Percentiles rank a stretch among this genome's conserved stretches.
These are phyloP conservation scores for Salix suchowensis DNA, from an alignment of 345 rosid species.

Conservation along the genomic window DNA sequence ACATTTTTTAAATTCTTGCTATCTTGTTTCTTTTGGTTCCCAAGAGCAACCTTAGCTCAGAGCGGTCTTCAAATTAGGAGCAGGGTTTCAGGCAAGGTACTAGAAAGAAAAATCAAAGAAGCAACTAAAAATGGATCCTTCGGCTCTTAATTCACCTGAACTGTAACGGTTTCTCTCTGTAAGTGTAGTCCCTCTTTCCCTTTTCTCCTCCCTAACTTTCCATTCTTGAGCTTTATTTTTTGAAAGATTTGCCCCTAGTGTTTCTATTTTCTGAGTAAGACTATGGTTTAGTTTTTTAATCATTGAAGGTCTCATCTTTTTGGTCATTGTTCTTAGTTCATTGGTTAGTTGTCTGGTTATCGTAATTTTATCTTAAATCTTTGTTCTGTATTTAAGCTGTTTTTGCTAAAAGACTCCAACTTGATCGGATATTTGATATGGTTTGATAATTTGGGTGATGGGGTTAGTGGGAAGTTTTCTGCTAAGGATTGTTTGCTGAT, in stretches of 20 bases:
- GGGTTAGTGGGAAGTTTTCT: neutral
- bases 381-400: neutral
- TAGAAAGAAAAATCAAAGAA: neutral
- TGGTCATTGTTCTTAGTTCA: neutral
- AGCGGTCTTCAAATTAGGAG: neutral
- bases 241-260: neutral
- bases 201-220: neutral
- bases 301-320: neutral
- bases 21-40: neutral
- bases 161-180: conserved; percentile 57
- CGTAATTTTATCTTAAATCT: neutral
- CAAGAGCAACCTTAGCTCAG: neutral
- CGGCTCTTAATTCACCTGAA: conserved; percentile 38
- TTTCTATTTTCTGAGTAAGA: neutral
- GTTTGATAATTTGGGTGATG: neutral
- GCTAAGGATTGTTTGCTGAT: neutral
- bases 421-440: neutral
- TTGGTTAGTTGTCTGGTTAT: neutral
- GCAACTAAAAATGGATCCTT: conserved; percentile 34
- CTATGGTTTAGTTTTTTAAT: neutral
- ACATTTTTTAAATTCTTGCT: neutral
- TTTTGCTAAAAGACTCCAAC: neutral
- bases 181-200: conserved; percentile 11
- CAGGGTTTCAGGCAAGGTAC: conserved; percentile 5
- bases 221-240: neutral